Conservation (phyloP, 768 basidiomycete species). For the Hygrocybe punicea region DNA sequence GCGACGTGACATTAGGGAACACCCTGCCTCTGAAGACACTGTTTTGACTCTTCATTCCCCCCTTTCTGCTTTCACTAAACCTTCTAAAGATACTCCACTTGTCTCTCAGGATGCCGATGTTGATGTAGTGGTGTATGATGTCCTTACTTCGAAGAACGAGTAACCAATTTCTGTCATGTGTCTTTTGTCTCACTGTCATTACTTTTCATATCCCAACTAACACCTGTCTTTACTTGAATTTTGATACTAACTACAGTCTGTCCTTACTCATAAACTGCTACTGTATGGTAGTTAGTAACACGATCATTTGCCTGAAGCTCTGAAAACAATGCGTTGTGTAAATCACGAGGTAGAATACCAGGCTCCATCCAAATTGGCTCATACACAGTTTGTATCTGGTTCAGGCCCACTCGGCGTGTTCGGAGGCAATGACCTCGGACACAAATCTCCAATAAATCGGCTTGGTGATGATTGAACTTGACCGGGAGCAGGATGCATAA, state of each 20-base stretch:
- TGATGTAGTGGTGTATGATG: too few species aligned
- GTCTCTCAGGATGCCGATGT: too few species aligned
- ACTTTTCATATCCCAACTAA: too few species aligned
- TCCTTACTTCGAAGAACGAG: too few species aligned
- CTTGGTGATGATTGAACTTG: constrained; percentile 20
- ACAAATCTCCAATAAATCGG: constrained; percentile 37
- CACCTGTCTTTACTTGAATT: too few species aligned
- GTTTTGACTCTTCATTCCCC: too few species aligned
- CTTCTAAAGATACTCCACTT: too few species aligned
- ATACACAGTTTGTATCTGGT: constrained; percentile 43
- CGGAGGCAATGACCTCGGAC: constrained; percentile 35
- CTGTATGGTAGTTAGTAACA: constrained; percentile 35
- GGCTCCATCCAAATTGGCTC: constrained; percentile 33
- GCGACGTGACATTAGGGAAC: too few species aligned
- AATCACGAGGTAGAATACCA: constrained; percentile 32
- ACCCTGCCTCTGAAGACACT: too few species aligned
- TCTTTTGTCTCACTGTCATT: too few species aligned
- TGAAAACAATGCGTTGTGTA: constrained; percentile 39
- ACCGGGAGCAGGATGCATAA: constrained; percentile 41
- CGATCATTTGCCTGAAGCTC: constrained; percentile 32
- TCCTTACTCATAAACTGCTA: constrained; percentile 11
- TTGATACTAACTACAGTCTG: neutral
- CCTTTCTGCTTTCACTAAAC: too few species aligned
- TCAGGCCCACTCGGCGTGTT: constrained; percentile 33
- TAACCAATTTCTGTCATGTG: too few species aligned